Base-by-base conservation (phyloP, 2,329 filamentous ascomycete genomes). In the Paecilomyces fulvus region DNA sequence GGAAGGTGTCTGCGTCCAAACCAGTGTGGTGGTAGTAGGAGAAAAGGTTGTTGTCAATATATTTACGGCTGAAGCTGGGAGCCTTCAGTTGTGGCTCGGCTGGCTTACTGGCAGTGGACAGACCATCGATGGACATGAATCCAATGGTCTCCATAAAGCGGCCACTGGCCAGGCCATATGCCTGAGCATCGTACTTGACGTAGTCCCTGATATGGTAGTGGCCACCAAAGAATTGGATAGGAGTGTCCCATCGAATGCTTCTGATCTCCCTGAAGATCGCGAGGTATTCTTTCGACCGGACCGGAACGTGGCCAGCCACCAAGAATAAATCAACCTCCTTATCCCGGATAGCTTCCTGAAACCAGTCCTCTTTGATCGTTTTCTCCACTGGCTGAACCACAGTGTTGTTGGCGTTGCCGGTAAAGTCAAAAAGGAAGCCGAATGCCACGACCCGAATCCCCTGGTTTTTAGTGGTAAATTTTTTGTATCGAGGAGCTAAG, bases 361-460 rank as follows among this genome's bases (percentile, higher is more conserved):
- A 97, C 94, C 94, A 99, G 6, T 83, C 73, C 69, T 96, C 85
- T 67, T 89, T 84, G 64, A 97, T 81, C 0, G 90, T 88, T 8
- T 95, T 82, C 62, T 88, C 83, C 1, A 96, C 92, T 0, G 81
- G 83, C 63, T 90, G 85, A 0, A 97, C 89, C 3, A 90, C 78
- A 0, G 90, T 95, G 70, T 97, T 97, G 70, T 96, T 94, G 56
- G 88, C 87, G 70, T 96, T 96, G 17, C 86, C 85, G 0, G 83
- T 89, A 65, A 99, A 99, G 74, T 99, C 86, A 72, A 96, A 99
- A 3, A 99, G 76, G 72, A 99, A 97, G 1, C 94, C 94, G 70
- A 99, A 92, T 0, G 92, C 89, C 52, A 95, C 78, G 57, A 99
- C 84, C 14, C 87, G 83, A 58, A 96, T 85, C 3, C 87, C 88